These are phyloP conservation scores for Eucalyptus tenuipes DNA, from an alignment of 345 rosid species.

Conservation along the genomic window DNA sequence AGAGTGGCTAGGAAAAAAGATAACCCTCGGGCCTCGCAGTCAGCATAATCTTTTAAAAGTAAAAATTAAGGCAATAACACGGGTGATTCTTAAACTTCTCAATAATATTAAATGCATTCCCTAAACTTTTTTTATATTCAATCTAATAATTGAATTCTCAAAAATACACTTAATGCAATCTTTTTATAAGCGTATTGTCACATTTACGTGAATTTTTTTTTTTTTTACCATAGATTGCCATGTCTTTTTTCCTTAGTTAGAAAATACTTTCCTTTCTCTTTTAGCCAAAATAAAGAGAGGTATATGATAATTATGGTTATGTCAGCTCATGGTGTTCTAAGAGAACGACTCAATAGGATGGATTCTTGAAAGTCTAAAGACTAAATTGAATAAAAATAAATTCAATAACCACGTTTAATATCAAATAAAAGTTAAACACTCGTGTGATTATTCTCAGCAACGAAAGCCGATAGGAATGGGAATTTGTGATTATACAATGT, in stretches of 20 bases:
- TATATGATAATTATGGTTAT: too few species aligned
- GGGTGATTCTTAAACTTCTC: not conserved
- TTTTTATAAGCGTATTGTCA: too few species aligned
- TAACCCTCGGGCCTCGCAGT: not conserved
- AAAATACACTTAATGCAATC: too few species aligned
- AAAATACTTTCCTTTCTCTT: too few species aligned
- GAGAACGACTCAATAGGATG: not conserved
- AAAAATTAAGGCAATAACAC: not conserved
- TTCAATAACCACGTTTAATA: not conserved
- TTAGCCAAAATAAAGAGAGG: too few species aligned
- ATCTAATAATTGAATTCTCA: too few species aligned
- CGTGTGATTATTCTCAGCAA: not conserved
- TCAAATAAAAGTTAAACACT: too few species aligned
- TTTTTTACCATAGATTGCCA: not conserved
- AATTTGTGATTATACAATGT: too few species aligned
- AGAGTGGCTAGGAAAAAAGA: not conserved
- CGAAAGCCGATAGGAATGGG: not conserved
- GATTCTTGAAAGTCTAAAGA: not conserved
- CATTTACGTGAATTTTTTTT: fast-evolving
- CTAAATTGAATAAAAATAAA: not conserved
- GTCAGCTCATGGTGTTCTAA: not conserved
- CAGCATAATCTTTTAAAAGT: not conserved
- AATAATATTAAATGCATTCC: not conserved
- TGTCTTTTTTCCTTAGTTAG: too few species aligned
- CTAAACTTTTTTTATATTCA: too few species aligned